A percentile compares a stretch with the other conserved stretches of the same genome.
phyloP scores from a whole-genome alignment of 305 asterid genomes.

The Andrographis paniculata region DNA sequence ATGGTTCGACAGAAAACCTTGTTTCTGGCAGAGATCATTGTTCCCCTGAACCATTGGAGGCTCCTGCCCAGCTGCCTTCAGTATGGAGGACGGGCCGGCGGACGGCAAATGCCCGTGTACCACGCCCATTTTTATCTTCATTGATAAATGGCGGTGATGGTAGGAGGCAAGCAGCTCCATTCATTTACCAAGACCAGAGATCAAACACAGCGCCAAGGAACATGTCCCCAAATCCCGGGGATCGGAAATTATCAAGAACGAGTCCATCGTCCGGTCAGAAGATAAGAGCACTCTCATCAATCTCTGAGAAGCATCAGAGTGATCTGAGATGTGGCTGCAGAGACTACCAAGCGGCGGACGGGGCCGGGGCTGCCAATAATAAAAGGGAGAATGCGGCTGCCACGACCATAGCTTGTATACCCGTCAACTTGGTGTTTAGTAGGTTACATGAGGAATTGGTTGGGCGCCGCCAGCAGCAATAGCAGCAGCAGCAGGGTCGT shows the following conservation, averaged over 20 bases:
- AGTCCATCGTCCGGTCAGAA: conserved; percentile 51
- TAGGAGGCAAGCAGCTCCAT: conserved; percentile 21
- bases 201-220: conserved; percentile 21
- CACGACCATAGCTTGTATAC: conserved; percentile 70
- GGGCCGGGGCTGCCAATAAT: too few species aligned
- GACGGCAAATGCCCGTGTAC: conserved; percentile 76
- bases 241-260: conserved; percentile 32
- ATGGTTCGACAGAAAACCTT: conserved; percentile 38
- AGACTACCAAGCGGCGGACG: conserved; percentile 30
- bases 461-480: conserved; percentile 46
- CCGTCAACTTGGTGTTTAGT: conserved; percentile 86
- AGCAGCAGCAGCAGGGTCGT: neutral
- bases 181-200: conserved; percentile 23
- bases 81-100: conserved; percentile 92
- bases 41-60: conserved; percentile 35
- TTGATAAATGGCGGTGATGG: conserved; percentile 29
- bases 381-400: conserved; percentile 39
- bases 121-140: conserved; percentile 54
- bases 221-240: conserved; percentile 21
- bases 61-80: conserved; percentile 49
- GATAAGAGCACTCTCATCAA: conserved; percentile 67
- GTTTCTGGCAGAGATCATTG: conserved; percentile 33
- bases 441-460: conserved; percentile 79
- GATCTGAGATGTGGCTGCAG: conserved; percentile 26
- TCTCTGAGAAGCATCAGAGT: conserved; percentile 36